Evolutionary conservation across 2,329 filamentous ascomycete genomes (phyloP).

Genomic region (Dactylellina cionopaga): DNA sequence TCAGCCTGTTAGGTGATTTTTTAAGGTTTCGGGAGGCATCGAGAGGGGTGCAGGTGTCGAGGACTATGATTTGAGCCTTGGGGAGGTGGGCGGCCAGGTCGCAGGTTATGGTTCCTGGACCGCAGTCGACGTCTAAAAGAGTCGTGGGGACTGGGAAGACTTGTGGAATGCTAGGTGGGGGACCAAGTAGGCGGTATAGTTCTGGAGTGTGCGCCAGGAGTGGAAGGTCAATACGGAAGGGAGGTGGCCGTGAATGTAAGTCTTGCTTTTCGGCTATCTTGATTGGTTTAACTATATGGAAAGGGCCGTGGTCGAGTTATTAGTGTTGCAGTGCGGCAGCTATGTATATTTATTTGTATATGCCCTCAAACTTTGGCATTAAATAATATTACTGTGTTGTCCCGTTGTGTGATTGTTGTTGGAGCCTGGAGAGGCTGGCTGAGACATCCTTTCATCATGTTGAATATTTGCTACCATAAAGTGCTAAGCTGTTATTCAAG

Average conservation of each 20-base stretch:
- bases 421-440: no score
- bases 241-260: constrained; percentile 45
- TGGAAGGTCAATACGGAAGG: constrained; percentile 32
- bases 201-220: constrained; percentile 32
- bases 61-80: constrained; percentile 19
- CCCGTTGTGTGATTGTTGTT: no score
- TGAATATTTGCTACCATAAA: no score
- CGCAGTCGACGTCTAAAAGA: constrained; percentile 39
- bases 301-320: no score
- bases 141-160: neutral
- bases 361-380: no score
- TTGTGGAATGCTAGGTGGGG: constrained; percentile 23
- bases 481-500: no score
- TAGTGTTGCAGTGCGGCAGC: no score
- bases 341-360: no score
- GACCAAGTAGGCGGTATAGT: constrained; percentile 37
- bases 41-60: constrained; percentile 29
- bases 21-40: neutral
- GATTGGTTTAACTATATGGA: no score
- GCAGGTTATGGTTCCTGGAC: constrained; percentile 43
- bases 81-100: constrained; percentile 30
- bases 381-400: no score
- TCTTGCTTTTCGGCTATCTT: constrained; percentile 1
- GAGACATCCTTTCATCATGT: no score
- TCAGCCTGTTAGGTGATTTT: constrained; percentile 28